Evolutionary conservation across 495 filamentous ascomycete species (phyloP).

Genomic region (Saxophila tyrrhenica): DNA sequence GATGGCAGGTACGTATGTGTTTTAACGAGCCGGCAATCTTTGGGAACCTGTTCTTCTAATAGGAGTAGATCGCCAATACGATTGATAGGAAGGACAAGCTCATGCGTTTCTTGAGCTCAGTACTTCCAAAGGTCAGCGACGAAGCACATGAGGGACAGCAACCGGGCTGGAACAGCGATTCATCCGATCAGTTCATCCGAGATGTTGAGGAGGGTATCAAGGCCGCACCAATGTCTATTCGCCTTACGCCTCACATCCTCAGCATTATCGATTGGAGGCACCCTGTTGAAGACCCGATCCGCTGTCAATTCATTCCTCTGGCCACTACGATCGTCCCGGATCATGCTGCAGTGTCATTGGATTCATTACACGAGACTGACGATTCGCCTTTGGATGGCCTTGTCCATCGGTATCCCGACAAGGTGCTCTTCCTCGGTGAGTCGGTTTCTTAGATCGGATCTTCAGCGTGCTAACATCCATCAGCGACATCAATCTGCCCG

Average conservation of each 20-base stretch:
- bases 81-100: slow-evolving; percentile 33
- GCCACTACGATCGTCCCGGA: slow-evolving; percentile 38
- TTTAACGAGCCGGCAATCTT: not conserved
- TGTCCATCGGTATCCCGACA: slow-evolving; percentile 49
- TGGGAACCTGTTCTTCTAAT: not conserved
- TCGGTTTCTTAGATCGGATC: not conserved
- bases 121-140: slow-evolving; percentile 31
- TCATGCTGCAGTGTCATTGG: slow-evolving; percentile 32
- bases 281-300: slow-evolving; percentile 43
- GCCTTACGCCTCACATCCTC: slow-evolving; percentile 44
- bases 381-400: slow-evolving; percentile 36
- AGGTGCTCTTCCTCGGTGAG: slow-evolving; percentile 47
- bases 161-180: slow-evolving; percentile 1
- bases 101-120: slow-evolving; percentile 32
- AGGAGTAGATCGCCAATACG: slow-evolving; percentile 23
- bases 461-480: not conserved
- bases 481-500: slow-evolving; percentile 43
- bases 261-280: slow-evolving; percentile 43
- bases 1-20: slow-evolving; percentile 34
- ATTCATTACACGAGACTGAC: slow-evolving; percentile 36
- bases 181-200: slow-evolving; percentile 37
- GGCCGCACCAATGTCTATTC: slow-evolving; percentile 43
- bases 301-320: slow-evolving; percentile 43
- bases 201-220: slow-evolving; percentile 41
- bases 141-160: not conserved